Base-by-base conservation (phyloP, 192 early-diverging fungal species). In the Mortierella hygrophila region DNA sequence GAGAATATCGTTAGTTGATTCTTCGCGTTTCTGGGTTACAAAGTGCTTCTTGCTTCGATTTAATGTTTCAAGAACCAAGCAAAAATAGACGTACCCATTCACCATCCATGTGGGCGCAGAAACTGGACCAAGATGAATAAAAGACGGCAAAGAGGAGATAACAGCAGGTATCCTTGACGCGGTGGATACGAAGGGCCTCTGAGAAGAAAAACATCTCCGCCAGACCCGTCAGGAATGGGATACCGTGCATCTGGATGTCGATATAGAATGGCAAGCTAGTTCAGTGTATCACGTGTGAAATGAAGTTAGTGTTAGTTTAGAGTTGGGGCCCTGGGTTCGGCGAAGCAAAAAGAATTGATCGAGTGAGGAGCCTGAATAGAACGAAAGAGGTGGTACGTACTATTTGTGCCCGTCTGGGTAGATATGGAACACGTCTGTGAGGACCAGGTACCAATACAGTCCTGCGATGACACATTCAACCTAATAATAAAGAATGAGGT, bases 91-190 rank as follows among this genome's bases (percentile, higher is more conserved):
- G 13, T 76, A 78, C 82, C 82, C 83, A 85, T 55, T 72, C 72
- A 0, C 83, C 83, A 65, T 85, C 74, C 72, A 76, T 85, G 44
- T 85, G 29, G 4, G 83, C 83, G 42, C 83, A 85, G 26, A 79
- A 40, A 68, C 77, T 79, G 2, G 83, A 79, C 83, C 83, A 85
- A 6, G 40, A 15, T 9, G 79, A 47, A 40, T 85, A 85, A 7
- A 72, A 75, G 4, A 76, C 1, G 2, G 54, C 29, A 47, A 85
- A 85, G 7, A 60, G 32, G 2, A 38, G 0, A 1, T 76, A 10
- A 32, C 52, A 46, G 41, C 42, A 63, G 9, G 79, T 47, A 49
- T 79, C 78, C 29, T 44, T 47, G 6, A 68, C 6, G 8, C 78
- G 57, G 4, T 55, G 74, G 70, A 79, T 60, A 5, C 54, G 38